Conservation (phyloP, 1,284 basidiomycete genomes). For the Pholiota adiposa region DNA sequence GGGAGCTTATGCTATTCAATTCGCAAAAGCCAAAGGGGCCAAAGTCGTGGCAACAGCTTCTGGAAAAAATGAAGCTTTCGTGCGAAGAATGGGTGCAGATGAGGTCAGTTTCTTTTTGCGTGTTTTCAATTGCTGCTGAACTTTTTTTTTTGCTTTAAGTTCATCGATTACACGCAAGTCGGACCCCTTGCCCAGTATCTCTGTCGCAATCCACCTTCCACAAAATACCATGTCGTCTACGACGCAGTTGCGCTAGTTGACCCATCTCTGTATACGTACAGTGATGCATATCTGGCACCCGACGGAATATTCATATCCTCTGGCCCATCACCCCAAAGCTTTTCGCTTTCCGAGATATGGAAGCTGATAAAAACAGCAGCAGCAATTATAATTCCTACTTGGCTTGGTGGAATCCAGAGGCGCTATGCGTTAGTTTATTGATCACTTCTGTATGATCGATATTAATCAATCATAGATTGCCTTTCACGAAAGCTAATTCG, state of each 20-base stretch:
- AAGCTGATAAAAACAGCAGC: conserved; percentile 32
- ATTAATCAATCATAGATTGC: not conserved
- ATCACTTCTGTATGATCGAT: not conserved
- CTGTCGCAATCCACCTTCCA: conserved; percentile 35
- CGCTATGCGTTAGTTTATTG: conserved; percentile 41
- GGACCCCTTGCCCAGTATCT: conserved; percentile 44
- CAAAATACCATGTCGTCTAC: conserved; percentile 47
- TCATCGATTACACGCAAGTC: conserved; percentile 61
- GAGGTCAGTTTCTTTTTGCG: conserved; percentile 36
- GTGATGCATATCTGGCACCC: conserved; percentile 49
- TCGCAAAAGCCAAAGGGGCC: conserved; percentile 62
- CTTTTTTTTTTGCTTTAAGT: conserved; percentile 28
- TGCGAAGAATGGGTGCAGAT: conserved; percentile 45
- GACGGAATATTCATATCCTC: conserved; percentile 49
- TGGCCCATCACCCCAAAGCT: conserved; percentile 39
- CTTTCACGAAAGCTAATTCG: conserved; percentile 33
- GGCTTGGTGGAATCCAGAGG: conserved; percentile 52
- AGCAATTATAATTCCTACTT: conserved; percentile 39
- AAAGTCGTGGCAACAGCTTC: conserved; percentile 62
- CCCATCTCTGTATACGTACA: conserved; percentile 42
- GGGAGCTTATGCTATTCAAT: conserved; percentile 65
- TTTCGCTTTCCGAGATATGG: conserved; percentile 30
- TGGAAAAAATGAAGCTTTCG: conserved; percentile 46
- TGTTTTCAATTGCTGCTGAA: not conserved
- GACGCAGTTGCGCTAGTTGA: conserved; percentile 43